These are phyloP conservation scores for Blastobotrys chiropterorum DNA, from an alignment of 805 yeast species.

Conservation along the genomic window DNA sequence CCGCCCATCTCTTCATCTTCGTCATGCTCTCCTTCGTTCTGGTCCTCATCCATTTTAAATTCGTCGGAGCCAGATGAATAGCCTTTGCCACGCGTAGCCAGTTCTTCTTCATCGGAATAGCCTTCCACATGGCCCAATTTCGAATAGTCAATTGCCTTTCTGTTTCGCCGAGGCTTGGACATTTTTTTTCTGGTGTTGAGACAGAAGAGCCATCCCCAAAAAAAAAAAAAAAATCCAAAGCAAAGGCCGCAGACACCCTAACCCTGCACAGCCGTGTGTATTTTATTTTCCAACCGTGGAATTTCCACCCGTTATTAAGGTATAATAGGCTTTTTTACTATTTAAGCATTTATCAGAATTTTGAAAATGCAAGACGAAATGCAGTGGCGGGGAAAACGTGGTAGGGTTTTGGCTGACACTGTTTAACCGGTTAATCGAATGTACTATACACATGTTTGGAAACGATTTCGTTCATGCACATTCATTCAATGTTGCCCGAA, in stretches of 20 bases:
- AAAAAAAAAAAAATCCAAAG: not conserved
- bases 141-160: constrained; percentile 16
- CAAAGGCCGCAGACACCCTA: not conserved
- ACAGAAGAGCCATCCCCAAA: not conserved
- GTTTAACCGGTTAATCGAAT: too few relatives aligned
- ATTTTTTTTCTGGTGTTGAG: constrained; percentile 1
- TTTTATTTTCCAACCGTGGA: too few relatives aligned
- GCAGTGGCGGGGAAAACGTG: too few relatives aligned
- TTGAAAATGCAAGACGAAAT: too few relatives aligned
- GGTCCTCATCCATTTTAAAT: constrained; percentile 7
- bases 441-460: too few relatives aligned
- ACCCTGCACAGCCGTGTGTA: too few relatives aligned
- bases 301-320: too few relatives aligned
- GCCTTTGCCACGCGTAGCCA: not conserved
- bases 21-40: constrained; percentile 11
- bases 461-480: too few relatives aligned
- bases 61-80: constrained; percentile 6
- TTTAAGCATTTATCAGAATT: too few relatives aligned
- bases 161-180: constrained; percentile 13
- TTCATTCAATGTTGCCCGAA: too few relatives aligned
- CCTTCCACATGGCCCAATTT: constrained; percentile 11
- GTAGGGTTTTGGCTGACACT: too few relatives aligned
- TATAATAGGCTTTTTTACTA: too few relatives aligned
- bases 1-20: constrained; percentile 1
- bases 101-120: constrained; percentile 6